Evolutionary conservation across 2,329 filamentous ascomycete genomes (phyloP).

Genomic region (Microcyclospora tardicrescens): DNA sequence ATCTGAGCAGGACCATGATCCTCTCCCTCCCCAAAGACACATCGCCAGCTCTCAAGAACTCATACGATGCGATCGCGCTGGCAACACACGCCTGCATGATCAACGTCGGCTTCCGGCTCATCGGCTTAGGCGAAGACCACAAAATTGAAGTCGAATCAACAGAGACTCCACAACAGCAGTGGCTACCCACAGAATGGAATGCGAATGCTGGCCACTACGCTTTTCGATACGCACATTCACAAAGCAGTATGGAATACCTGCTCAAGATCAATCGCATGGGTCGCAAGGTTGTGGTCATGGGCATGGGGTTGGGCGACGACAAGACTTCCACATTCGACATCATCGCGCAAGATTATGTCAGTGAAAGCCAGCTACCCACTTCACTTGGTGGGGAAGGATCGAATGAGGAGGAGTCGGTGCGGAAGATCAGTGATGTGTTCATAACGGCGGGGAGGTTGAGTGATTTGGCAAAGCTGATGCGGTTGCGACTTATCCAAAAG

Average conservation of each 20-base stretch:
- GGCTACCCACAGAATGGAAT: conserved; percentile 72
- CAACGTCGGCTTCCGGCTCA: conserved; percentile 64
- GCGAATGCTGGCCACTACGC: conserved; percentile 53
- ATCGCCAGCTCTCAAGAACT: conserved; percentile 43
- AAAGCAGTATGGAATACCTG: conserved; percentile 74
- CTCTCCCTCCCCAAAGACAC: conserved; percentile 28
- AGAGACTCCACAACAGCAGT: conserved; percentile 37
- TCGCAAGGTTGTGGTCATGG: conserved; percentile 70
- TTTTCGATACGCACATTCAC: conserved; percentile 76
- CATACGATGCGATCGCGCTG: conserved; percentile 73
- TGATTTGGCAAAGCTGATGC: conserved; percentile 58
- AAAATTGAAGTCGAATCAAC: conserved; percentile 33
- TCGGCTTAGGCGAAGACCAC: conserved; percentile 76
- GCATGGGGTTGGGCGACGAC: conserved; percentile 66
- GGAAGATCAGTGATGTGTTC: conserved; percentile 47
- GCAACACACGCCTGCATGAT: conserved; percentile 74
- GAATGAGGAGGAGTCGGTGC: conserved; percentile 28
- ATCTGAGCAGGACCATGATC: conserved; percentile 32
- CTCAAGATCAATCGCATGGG: conserved; percentile 73
- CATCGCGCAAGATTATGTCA: conserved; percentile 60
- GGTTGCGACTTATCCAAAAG: conserved; percentile 70
- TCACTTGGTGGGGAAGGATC: conserved; percentile 21
- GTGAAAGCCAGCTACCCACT: conserved; percentile 43
- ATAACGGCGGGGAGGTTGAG: conserved; percentile 57
- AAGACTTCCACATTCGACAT: conserved; percentile 68